Base-by-base conservation (phyloP, 2,329 filamentous ascomycete genomes). In the Monosporascus sp. region DNA sequence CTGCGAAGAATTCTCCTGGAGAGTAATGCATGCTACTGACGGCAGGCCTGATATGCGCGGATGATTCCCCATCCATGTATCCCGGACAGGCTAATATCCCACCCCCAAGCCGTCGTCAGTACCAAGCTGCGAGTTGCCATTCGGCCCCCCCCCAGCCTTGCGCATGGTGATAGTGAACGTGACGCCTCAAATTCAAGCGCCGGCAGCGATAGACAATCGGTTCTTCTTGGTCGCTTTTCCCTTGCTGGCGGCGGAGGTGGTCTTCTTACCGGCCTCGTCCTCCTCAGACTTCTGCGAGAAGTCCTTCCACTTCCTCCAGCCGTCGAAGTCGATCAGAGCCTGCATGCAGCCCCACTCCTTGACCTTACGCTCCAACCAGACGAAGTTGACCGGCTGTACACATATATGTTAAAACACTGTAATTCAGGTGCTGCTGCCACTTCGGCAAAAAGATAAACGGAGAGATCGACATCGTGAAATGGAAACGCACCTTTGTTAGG, bases 341-440 rank as follows among this genome's bases (percentile, higher is more conserved):
- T 97, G 94, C 94, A 99, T 99, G 76, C 94, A 97, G 53, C 94
- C 94, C 94, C 94, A 99, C 78, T 99, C 94, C 74, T 95, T 97
- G 62, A 97, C 92, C 71, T 99, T 99, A 54, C 93, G 85, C 70
- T 97, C 91, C 26, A 99, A 83, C 92, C 93, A 99, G 55, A 95
- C 88, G 67, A 97, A 97, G 69, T 96, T 96, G 61, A 99, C 93
- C 20, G 94, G 94, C 90, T 96, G 66, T 44, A 48, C 11, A 34
- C 3, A 41, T 19, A 54, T 19, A 49, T 47, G 56, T 71, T 61
- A 70, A 59, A 50, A 60, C 27, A 11, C 27, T 52, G 54, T 22
- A 44, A 34, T 7, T 17, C 11, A 45, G n/a, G 11, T 36, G 47
- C 22, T 36, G 47, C 22, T 26, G 34, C 14, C 27, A 48, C 24